These are phyloP conservation scores for Aspergillus melleus DNA, from an alignment of 2,329 filamentous ascomycete genomes.

Conservation along the genomic window DNA sequence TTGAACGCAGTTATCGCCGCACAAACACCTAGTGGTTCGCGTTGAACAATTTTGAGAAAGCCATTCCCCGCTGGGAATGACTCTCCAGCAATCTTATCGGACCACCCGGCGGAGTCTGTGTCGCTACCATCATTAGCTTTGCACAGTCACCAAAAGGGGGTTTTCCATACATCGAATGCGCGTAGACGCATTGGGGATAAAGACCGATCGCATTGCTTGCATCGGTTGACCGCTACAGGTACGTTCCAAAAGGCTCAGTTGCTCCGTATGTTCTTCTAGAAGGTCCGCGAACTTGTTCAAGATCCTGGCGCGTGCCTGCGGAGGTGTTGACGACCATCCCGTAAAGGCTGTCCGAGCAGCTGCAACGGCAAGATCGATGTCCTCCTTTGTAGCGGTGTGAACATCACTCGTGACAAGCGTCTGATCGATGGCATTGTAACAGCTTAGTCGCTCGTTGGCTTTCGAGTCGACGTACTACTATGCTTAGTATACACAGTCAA, in stretches of 20 bases:
- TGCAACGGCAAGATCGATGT: background rate
- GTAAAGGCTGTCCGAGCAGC: background rate
- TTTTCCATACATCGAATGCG: no score
- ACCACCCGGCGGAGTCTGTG: slow-evolving; percentile 16
- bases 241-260: no score
- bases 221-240: no score
- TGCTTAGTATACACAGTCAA: no score
- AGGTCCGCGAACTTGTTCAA: background rate
- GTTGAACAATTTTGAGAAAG: slow-evolving; percentile 7
- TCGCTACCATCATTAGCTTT: no score
- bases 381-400: background rate
- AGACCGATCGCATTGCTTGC: no score
- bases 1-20: slow-evolving; percentile 2
- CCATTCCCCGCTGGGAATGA: slow-evolving; percentile 12
- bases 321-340: background rate
- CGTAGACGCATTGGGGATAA: no score
- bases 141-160: no score
- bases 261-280: background rate
- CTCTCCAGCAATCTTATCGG: slow-evolving; percentile 12
- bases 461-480: no score
- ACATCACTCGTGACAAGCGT: background rate
- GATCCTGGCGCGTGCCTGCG: no score
- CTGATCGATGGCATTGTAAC: no score
- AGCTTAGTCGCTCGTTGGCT: no score
- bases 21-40: slow-evolving; percentile 23